Conservation (phyloP, 495 filamentous ascomycete genomes). For the Cetradonia linearis region DNA sequence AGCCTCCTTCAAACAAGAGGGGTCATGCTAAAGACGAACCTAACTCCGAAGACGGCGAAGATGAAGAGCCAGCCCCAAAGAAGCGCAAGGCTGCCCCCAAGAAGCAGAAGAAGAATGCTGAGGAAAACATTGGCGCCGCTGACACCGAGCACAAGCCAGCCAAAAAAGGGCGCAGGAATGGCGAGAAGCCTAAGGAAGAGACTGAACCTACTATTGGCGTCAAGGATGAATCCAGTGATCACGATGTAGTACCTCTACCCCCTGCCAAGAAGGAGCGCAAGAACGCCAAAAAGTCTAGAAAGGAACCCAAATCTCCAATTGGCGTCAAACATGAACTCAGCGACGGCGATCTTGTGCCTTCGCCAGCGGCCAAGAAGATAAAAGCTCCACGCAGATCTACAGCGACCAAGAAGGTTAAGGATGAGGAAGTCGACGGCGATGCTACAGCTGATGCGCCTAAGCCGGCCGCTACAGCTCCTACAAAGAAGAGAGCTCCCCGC, state of each 20-base stretch:
- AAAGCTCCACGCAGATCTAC: constrained; percentile 10
- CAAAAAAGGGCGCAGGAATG: constrained; percentile 12
- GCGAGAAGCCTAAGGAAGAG: constrained; percentile 11
- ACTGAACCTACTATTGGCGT: constrained; percentile 14
- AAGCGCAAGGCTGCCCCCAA: constrained; percentile 28
- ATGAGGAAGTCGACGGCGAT: constrained; percentile 7
- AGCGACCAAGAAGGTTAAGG: constrained; percentile 12
- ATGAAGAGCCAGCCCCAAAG: constrained; percentile 22
- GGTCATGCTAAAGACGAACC: constrained; percentile 31
- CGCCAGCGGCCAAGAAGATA: constrained; percentile 4
- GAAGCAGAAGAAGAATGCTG: constrained; percentile 25
- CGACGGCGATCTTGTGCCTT: background rate
- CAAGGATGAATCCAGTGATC: constrained; percentile 12
- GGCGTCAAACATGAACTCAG: background rate
- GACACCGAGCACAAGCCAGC: constrained; percentile 22
- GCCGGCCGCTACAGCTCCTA: background rate
- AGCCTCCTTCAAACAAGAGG: constrained; percentile 35
- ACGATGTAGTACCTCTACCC: background rate
- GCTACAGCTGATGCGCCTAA: background rate
- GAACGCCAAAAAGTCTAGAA: background rate
- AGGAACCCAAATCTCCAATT: background rate
- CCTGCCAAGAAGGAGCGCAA: background rate
- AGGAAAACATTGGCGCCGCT: constrained; percentile 16
- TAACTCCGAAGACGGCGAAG: constrained; percentile 28
- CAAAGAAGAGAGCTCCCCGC: constrained; percentile 1